A percentile compares a stretch with the other conserved stretches of the same genome.
Conservation (phyloP, 805 yeast genomes). For the Monosporozyma aerobia region DNA sequence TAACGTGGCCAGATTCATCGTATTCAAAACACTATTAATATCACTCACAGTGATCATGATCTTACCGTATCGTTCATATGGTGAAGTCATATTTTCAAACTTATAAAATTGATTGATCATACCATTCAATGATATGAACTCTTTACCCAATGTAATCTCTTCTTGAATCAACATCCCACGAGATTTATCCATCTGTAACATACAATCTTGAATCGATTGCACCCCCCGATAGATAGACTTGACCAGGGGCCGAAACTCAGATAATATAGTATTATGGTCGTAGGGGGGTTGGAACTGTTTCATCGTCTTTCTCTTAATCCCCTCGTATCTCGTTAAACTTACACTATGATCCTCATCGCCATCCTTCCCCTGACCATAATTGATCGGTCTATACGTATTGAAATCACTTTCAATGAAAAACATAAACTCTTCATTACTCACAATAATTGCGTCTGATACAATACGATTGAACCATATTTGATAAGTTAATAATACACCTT, state of each 20-base stretch:
- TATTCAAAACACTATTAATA: constrained; percentile 58
- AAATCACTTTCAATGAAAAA: constrained; percentile 75
- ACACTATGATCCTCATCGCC: not conserved
- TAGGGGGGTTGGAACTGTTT: constrained; percentile 89
- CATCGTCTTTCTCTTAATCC: constrained; percentile 76
- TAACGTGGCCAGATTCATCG: constrained; percentile 61
- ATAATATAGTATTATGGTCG: constrained; percentile 73
- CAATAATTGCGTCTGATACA: constrained; percentile 63
- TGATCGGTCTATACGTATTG: constrained; percentile 40
- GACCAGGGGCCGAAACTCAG: constrained; percentile 78
- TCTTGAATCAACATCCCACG: constrained; percentile 44
- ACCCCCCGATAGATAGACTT: constrained; percentile 60
- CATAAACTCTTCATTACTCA: constrained; percentile 80
- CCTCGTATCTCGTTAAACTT: constrained; percentile 32
- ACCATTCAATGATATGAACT: constrained; percentile 23
- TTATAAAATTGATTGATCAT: constrained; percentile 15
- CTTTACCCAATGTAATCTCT: constrained; percentile 43
- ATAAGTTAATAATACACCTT: constrained; percentile 45
- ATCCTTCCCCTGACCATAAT: constrained; percentile 27
- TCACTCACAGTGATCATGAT: constrained; percentile 67
- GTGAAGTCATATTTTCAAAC: constrained; percentile 12
- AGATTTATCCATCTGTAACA: constrained; percentile 45
- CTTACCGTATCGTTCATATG: constrained; percentile 75
- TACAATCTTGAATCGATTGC: constrained; percentile 41
- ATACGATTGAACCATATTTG: constrained; percentile 85